These are phyloP conservation scores for Hypoxylon perforatum DNA, from an alignment of 495 filamentous ascomycete species.

Conservation along the genomic window DNA sequence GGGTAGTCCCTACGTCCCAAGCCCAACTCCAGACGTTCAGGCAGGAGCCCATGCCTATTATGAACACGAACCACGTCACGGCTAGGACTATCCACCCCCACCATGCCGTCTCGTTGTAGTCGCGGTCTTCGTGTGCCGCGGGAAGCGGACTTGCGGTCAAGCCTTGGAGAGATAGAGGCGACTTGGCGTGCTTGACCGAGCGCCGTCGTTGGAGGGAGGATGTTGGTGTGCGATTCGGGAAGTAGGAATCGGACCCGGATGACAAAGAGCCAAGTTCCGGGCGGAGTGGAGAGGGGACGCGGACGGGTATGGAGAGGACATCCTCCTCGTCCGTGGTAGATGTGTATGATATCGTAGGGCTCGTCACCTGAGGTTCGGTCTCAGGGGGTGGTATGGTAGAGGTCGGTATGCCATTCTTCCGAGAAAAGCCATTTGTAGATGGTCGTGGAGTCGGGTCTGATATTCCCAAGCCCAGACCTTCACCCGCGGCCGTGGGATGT, in stretches of 20 bases:
- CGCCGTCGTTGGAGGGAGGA: constrained; percentile 58
- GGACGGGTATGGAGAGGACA: constrained; percentile 53
- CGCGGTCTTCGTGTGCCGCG: constrained; percentile 69
- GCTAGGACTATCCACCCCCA: constrained; percentile 95
- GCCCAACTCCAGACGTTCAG: constrained; percentile 99
- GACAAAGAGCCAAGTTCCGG: constrained; percentile 63
- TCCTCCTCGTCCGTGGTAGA: constrained; percentile 87
- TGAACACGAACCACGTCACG: constrained; percentile 93
- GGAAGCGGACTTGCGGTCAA: constrained; percentile 56
- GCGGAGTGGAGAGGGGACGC: constrained; percentile 45
- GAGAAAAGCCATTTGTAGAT: constrained; percentile 56
- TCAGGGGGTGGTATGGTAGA: constrained; percentile 39
- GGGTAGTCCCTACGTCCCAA: constrained; percentile 98
- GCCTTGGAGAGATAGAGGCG: constrained; percentile 65
- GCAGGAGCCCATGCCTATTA: constrained; percentile 94
- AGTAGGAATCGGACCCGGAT: constrained; percentile 74
- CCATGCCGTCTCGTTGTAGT: constrained; percentile 92
- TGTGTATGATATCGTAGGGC: constrained; percentile 70
- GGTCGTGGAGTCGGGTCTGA: constrained; percentile 60
- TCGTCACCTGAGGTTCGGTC: constrained; percentile 54
- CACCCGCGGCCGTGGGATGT: constrained; percentile 12
- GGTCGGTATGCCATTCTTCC: constrained; percentile 43
- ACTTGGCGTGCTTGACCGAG: constrained; percentile 68
- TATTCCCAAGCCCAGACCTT: constrained; percentile 58
- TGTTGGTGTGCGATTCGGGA: constrained; percentile 51